A percentile compares a stretch with the other conserved stretches of the same genome.
Evolutionary conservation across 148 eudicot genomes (phyloP).

Genomic region (Persicaria maculosa): DNA sequence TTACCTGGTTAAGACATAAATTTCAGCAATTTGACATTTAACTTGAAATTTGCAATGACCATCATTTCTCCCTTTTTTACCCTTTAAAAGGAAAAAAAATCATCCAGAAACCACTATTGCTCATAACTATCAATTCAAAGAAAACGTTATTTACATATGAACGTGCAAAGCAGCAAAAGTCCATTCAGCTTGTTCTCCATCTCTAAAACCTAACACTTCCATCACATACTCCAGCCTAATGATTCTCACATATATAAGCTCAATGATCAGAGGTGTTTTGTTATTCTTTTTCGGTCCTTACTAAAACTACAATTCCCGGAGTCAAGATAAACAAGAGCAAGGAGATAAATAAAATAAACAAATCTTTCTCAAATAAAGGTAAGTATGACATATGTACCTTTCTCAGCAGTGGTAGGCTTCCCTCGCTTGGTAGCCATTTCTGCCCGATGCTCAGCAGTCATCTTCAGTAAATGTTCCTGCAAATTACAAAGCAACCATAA

Average conservation of each 20-base stretch:
- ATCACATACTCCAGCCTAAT: neutral
- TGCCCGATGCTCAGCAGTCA: conserved; percentile 73
- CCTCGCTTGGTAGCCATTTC: conserved; percentile 79
- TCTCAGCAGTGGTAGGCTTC: conserved; percentile 42
- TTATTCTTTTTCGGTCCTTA: neutral
- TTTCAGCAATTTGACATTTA: neutral
- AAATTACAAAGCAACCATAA: conserved; percentile 7
- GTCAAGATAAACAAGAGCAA: neutral
- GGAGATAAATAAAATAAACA: neutral
- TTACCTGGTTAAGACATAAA: conserved; percentile 40
- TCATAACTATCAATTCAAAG: neutral
- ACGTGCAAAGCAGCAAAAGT: neutral
- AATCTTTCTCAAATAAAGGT: conserved; percentile 1
- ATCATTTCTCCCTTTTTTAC: neutral
- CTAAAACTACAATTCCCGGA: neutral
- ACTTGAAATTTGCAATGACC: neutral
- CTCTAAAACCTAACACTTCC: neutral
- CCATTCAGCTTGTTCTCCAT: conserved; percentile 1
- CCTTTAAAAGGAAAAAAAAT: neutral
- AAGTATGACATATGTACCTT: conserved; percentile 39
- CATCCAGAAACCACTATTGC: neutral
- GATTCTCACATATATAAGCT: neutral
- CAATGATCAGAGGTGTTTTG: neutral
- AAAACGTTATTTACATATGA: neutral
- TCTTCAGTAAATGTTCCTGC: conserved; percentile 82